These are phyloP conservation scores for Mycena haematopus DNA, from an alignment of 768 basidiomycete species.

Conservation along the genomic window DNA sequence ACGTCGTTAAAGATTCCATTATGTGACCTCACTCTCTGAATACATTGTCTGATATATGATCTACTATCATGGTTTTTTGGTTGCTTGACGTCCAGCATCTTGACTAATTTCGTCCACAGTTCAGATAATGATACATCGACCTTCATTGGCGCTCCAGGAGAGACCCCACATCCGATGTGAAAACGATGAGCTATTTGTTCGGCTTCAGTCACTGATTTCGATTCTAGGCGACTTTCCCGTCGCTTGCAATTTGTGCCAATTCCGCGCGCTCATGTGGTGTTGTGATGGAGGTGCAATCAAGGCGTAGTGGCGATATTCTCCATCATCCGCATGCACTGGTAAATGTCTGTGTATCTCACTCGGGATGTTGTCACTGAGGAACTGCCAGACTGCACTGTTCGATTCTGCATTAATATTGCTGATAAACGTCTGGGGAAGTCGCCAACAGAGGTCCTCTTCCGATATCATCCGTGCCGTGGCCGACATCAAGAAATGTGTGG, in stretches of 20 bases:
- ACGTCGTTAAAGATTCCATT: not conserved
- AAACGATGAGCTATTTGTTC: not conserved
- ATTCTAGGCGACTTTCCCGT: constrained; percentile 36
- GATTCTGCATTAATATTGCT: constrained; percentile 19
- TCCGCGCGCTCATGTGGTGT: no score
- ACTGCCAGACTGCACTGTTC: constrained; percentile 7
- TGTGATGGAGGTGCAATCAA: no score
- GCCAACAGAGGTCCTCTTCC: not conserved
- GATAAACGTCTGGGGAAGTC: constrained; percentile 14
- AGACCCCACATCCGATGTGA: not conserved
- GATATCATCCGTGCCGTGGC: constrained; percentile 7
- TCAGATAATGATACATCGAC: constrained; percentile 55
- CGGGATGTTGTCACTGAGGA: constrained; percentile 12
- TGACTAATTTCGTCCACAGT: constrained; percentile 11
- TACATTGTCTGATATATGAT: constrained; percentile 32
- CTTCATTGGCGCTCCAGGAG: constrained; percentile 42
- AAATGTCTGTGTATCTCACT: no score
- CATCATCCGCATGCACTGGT: no score
- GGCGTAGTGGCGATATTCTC: no score
- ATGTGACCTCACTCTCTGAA: not conserved
- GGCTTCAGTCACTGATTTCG: no score
- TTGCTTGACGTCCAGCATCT: not conserved
- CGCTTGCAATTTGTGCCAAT: constrained; percentile 29
- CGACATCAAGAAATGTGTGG: constrained; percentile 22
- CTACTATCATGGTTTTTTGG: constrained; percentile 42